Base-by-base conservation (phyloP, 139 green algal species). In the Trebouxia sp. region DNA sequence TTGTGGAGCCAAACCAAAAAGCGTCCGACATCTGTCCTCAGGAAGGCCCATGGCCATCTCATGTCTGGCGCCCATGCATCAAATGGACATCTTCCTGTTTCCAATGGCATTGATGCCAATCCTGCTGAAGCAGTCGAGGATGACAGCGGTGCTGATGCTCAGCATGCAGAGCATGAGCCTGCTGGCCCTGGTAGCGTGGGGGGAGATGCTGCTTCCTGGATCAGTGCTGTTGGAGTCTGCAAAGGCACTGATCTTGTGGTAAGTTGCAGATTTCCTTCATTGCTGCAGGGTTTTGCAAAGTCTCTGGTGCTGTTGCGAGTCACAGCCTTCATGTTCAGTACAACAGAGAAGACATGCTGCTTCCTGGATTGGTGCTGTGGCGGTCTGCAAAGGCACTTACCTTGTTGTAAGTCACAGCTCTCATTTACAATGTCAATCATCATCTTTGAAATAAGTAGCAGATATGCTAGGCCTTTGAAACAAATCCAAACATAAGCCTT, bases 171-270 rank as follows among this genome's bases (percentile, higher is more conserved):
- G 24, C 35, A 14, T 69, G 55, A 26, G 28, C 47, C n/a, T 28
- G 55, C 42, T 37, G 55, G 42, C 3, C 30, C 56, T 58, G 70
- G 82, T 81, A 79, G 83, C 56, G 53, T 85, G 9, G 79, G 84
- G 45, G 84, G 80, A 22, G 72, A 81, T 80, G 85, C 78, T 77
- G 76, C 82, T 11, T 74, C 62, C 55, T 98, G 95, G 95, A 87
- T 99, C 43, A 85, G 89, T 43, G 85, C 92, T 6, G 87, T 98
- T 6, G 94, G 89, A 26, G 86, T 89, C 12, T 92, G 86, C 55
- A 75, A 78, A 0, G 92, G 90, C 1, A 90, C 81, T 15, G 94
- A 99, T 80, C 69, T 99, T 11, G 86, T 93, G 65, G 94, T 94
- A 79, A 75, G 87, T 48, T 17, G 42, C 2, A 30, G 17, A 9